A percentile compares a stretch with the other conserved stretches of the same genome.
Evolutionary conservation across 2,329 filamentous ascomycete species (phyloP).

Genomic region (Curvularia hawaiiensis): DNA sequence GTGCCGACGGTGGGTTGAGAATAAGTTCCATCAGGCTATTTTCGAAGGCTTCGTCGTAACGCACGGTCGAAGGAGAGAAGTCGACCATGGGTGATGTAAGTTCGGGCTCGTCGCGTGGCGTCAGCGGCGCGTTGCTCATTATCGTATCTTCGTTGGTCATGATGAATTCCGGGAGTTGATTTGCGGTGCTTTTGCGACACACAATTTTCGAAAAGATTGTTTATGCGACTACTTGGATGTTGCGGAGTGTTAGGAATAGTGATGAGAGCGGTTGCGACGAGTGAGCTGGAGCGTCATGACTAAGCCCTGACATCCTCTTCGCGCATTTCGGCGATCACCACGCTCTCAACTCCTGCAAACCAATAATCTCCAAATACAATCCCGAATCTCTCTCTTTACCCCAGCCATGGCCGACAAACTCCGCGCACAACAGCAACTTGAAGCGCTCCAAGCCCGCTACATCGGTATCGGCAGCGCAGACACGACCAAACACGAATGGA

Average conservation of each 20-base stretch:
- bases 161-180: background rate
- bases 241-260: background rate
- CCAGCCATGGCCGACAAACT: conserved; percentile 84
- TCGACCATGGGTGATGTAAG: conserved; percentile 42
- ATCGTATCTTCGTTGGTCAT: conserved; percentile 32
- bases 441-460: conserved; percentile 94
- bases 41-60: conserved; percentile 53
- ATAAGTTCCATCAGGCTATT: conserved; percentile 50
- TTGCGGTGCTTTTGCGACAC: background rate
- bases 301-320: conserved; percentile 10
- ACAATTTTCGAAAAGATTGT: background rate
- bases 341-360: conserved; percentile 6
- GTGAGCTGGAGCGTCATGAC: conserved; percentile 8
- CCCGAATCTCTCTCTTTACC: background rate
- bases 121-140: conserved; percentile 40
- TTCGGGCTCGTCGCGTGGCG: conserved; percentile 38
- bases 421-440: conserved; percentile 95
- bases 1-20: conserved; percentile 38
- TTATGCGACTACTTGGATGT: conserved; percentile 1
- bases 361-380: background rate
- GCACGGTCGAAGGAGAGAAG: conserved; percentile 51
- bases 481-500: conserved; percentile 97
- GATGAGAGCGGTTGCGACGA: conserved; percentile 3
- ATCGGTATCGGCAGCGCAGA: conserved; percentile 95
- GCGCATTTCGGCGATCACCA: conserved; percentile 16